Conservation (phyloP, 176 grass and related monocot genomes). For the Zizania latifolia region DNA sequence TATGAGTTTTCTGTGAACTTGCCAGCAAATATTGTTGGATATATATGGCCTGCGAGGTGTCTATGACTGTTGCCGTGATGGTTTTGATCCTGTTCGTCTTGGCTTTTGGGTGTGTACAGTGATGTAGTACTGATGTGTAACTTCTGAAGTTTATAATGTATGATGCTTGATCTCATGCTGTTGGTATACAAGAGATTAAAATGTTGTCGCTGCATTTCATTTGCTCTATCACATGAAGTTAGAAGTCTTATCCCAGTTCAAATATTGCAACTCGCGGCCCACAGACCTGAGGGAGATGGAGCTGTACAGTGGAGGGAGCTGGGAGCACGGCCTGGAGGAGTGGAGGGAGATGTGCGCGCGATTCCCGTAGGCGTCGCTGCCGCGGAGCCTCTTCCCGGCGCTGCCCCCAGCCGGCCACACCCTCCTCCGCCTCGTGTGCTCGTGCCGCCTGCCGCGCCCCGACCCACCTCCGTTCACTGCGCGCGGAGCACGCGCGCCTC, state of each 20-base stretch:
- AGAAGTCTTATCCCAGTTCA: too few species aligned
- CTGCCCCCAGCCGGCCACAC: neutral
- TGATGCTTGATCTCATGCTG: neutral
- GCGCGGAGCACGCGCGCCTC: constrained; percentile 45
- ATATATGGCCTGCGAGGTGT: neutral
- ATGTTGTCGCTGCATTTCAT: too few species aligned
- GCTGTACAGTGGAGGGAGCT: too few species aligned
- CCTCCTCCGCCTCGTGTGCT: constrained; percentile 39
- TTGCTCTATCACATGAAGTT: too few species aligned
- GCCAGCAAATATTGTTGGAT: neutral
- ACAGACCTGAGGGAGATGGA: too few species aligned
- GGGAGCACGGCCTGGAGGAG: too few species aligned
- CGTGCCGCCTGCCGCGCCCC: constrained; percentile 52
- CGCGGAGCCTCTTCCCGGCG: neutral
- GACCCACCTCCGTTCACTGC: constrained; percentile 34
- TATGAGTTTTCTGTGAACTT: neutral
- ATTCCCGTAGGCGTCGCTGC: too few species aligned
- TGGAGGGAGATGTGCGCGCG: too few species aligned
- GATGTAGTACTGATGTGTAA: neutral
- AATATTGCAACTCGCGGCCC: too few species aligned
- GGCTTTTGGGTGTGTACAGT: neutral
- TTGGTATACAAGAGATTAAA: too few species aligned
- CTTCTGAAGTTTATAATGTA: neutral
- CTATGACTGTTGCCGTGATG: neutral
- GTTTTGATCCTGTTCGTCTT: neutral